A percentile compares a stretch with the other conserved stretches of the same genome.
Conservation (phyloP, 2,329 filamentous ascomycete genomes). For the Thielaviopsis euricoi region DNA sequence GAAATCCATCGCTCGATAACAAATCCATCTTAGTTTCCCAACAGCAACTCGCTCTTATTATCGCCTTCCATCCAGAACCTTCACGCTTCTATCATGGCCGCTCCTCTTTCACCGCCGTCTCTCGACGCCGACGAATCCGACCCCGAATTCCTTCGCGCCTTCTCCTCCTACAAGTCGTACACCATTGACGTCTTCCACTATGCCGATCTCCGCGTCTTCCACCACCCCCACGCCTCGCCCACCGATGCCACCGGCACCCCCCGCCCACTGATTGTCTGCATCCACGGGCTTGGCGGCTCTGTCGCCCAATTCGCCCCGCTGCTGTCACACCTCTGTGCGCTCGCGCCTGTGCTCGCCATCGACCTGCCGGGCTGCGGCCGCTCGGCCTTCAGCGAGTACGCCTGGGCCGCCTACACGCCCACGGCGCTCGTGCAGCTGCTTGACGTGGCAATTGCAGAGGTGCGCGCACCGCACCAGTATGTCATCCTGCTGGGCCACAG, state of each 20-base stretch:
- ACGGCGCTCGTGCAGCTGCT: conserved; percentile 62
- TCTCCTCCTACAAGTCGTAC: conserved; percentile 56
- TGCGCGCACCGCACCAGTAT: conserved; percentile 52
- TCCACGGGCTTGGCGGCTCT: conserved; percentile 88
- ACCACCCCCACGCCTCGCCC: conserved; percentile 65
- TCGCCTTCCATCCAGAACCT: too few relatives aligned
- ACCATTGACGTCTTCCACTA: conserved; percentile 58
- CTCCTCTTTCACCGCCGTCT: background rate
- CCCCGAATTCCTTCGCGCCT: conserved; percentile 62
- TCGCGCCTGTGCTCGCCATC: conserved; percentile 71
- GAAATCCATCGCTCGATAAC: too few relatives aligned
- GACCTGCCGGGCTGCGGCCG: conserved; percentile 83
- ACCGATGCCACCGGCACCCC: conserved; percentile 56
- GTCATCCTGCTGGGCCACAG: conserved; percentile 77
- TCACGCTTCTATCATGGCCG: background rate
- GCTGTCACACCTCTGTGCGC: conserved; percentile 63
- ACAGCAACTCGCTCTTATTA: too few relatives aligned
- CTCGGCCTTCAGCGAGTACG: conserved; percentile 53
- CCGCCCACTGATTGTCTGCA: conserved; percentile 64
- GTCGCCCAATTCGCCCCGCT: conserved; percentile 74
- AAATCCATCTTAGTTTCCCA: too few relatives aligned
- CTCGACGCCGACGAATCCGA: conserved; percentile 36
- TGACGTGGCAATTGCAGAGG: conserved; percentile 54
- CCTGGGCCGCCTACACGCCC: conserved; percentile 65
- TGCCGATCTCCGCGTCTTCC: conserved; percentile 65